Conservation (phyloP, 2,329 filamentous ascomycete species). For the Alternaria alternata region DNA sequence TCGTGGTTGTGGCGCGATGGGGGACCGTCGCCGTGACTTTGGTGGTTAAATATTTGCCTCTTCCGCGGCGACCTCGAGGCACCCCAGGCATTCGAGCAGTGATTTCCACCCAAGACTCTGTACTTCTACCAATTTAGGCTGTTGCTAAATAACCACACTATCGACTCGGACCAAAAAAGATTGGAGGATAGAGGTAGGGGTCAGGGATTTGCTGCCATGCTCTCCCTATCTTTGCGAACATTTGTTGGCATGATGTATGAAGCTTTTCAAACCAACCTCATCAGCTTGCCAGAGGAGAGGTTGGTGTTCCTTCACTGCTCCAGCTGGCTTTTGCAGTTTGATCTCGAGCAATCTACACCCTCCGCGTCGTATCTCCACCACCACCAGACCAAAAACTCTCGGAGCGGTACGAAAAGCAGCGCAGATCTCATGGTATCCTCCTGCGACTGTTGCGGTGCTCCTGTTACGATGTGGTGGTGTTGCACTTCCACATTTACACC, state of each 20-base stretch:
- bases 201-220: neutral
- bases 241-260: neutral
- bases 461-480: neutral
- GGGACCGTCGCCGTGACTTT: neutral
- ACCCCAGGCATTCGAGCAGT: neutral
- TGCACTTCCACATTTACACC: neutral
- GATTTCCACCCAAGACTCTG: neutral
- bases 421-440: neutral
- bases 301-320: slow-evolving; percentile 1
- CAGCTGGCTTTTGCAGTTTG: neutral
- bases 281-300: neutral
- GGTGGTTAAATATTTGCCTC: neutral
- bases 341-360: neutral
- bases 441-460: neutral
- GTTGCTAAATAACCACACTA: neutral
- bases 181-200: neutral
- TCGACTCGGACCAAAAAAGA: neutral
- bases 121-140: neutral
- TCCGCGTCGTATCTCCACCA: slow-evolving; percentile 3
- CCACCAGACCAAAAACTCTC: slow-evolving; percentile 3
- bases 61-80: neutral
- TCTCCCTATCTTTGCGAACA: neutral
- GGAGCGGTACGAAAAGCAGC: slow-evolving; percentile 3
- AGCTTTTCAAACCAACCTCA: neutral
- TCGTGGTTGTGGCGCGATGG: neutral